Evolutionary conservation across 208 protist species (phyloP).

Genomic region (Leishmania turanica): DNA sequence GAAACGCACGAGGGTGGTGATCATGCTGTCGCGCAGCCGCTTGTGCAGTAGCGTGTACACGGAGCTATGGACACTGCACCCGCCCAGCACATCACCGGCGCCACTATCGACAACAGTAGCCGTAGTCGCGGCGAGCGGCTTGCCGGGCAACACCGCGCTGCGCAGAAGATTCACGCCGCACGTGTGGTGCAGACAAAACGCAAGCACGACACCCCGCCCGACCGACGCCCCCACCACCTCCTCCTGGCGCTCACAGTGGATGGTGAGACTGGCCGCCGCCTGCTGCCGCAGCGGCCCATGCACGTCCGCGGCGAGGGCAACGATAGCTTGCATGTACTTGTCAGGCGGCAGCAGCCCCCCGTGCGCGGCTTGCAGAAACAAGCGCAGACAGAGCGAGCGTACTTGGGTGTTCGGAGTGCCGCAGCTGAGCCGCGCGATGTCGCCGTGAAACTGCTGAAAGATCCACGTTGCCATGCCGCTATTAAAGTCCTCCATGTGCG

Average conservation of each 20-base stretch:
- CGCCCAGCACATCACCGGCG: neutral
- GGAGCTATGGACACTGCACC: slow-evolving; percentile 41
- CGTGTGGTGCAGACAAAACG: slow-evolving; percentile 59
- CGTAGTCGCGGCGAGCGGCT: too few relatives aligned
- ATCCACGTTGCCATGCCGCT: slow-evolving; percentile 91
- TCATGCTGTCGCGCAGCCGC: slow-evolving; percentile 51
- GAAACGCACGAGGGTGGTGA: slow-evolving; percentile 60
- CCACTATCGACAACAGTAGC: neutral
- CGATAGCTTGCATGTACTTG: slow-evolving; percentile 54
- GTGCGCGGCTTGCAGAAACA: slow-evolving; percentile 60
- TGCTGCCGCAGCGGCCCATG: slow-evolving; percentile 42
- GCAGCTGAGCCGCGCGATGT: slow-evolving; percentile 50
- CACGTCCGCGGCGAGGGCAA: slow-evolving; percentile 64
- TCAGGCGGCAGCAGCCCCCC: slow-evolving; percentile 77
- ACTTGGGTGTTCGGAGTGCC: slow-evolving; percentile 34
- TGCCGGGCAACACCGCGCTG: slow-evolving; percentile 33
- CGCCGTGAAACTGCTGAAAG: slow-evolving; percentile 68
- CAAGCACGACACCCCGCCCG: slow-evolving; percentile 44
- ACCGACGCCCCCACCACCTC: slow-evolving; percentile 57
- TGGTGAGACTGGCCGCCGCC: slow-evolving; percentile 44
- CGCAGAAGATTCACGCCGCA: slow-evolving; percentile 57
- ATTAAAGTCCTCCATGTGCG: slow-evolving; percentile 40
- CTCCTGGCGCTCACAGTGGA: slow-evolving; percentile 55
- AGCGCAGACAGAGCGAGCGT: slow-evolving; percentile 56
- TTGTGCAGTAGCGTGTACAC: slow-evolving; percentile 63